These are phyloP conservation scores for Talinum fruticosum DNA, from an alignment of 148 eudicot genomes.

Conservation along the genomic window DNA sequence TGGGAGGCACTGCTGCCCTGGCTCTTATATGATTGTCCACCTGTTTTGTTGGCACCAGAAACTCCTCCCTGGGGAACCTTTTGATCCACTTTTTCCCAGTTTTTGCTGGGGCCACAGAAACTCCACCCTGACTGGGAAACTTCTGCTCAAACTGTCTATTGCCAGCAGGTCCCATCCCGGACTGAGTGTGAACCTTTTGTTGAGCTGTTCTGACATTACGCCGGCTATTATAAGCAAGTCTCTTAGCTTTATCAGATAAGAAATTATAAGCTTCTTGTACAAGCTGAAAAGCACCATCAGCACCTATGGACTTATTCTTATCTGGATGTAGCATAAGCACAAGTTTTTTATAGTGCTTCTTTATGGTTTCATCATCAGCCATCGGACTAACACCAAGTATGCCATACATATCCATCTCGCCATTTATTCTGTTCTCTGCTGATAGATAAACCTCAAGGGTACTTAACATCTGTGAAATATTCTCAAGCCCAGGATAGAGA, in stretches of 20 bases:
- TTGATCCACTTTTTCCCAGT: slow-evolving; percentile 22
- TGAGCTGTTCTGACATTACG: slow-evolving; percentile 42
- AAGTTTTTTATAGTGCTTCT: slow-evolving; percentile 55
- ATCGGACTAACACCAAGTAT: slow-evolving; percentile 56
- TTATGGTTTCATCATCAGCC: slow-evolving; percentile 65
- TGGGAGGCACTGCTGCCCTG: slow-evolving; percentile 35
- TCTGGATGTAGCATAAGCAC: slow-evolving; percentile 80
- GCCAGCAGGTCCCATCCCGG: background rate
- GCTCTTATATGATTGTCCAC: slow-evolving; percentile 4
- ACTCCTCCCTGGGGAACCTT: slow-evolving; percentile 40
- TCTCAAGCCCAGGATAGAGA: slow-evolving; percentile 38
- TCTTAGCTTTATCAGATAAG: slow-evolving; percentile 67
- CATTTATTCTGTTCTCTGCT: slow-evolving; percentile 27
- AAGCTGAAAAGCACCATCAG: slow-evolving; percentile 80
- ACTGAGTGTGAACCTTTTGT: slow-evolving; percentile 21
- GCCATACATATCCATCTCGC: slow-evolving; percentile 67
- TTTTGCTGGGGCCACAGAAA: slow-evolving; percentile 12
- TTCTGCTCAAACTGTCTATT: slow-evolving; percentile 18
- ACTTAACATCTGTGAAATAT: slow-evolving; percentile 34
- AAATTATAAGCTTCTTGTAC: slow-evolving; percentile 63
- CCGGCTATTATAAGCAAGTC: slow-evolving; percentile 59
- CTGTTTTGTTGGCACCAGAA: slow-evolving; percentile 23
- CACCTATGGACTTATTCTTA: slow-evolving; percentile 71
- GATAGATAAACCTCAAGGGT: slow-evolving; percentile 32
- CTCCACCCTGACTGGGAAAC: slow-evolving; percentile 15